Base-by-base conservation (phyloP, 2,329 filamentous ascomycete species). In the Aspergillus fischeri region DNA sequence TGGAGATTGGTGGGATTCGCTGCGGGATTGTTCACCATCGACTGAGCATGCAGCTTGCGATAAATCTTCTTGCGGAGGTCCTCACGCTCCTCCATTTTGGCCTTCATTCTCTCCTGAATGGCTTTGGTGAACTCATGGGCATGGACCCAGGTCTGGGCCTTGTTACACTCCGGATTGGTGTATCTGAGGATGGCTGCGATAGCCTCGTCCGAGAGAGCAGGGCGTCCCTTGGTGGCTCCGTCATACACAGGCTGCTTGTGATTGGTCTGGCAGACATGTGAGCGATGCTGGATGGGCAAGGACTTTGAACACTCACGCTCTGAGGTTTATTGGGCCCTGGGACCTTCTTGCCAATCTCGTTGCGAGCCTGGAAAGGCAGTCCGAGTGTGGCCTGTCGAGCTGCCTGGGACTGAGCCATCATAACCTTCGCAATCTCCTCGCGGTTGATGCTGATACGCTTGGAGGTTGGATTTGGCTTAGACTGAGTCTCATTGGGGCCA, bases 81-180 rank as follows among this genome's bases (percentile, higher is more conserved):
- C 7, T 58, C 56, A 6, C 56, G 51, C 10, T 59, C 55, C 20
- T 51, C 52, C 9, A 57, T 51, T 25, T 35, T 56, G 17, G 48
- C 24, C 17, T 52, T 55, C 48, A 51, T 48, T 11, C 51, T 38
- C 44, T 56, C 55, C 24, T 51, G 45, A 2, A 28, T 32, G 14
- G 38, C 29, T 32, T 63, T 61, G 35, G 28, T 57, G 45, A 54
- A 27, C 44, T 57, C 57, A 21, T 66, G 60, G 3, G 61, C 61
- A 20, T 53, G 58, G 17, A 68, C 44, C 65, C 62, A 67, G 6
- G 58, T 55, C 50, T 64, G 59, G 1, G 67, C 59, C 25, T 60
- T 60, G 29, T 44, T 52, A 44, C 63, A 66, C 11, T 61, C 29
- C 0, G 63, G 62, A 42, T 64, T 62, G 41, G 57, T 54, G 20